phyloP scores from a whole-genome alignment of 768 basidiomycete species.

The Mycena maculata region DNA sequence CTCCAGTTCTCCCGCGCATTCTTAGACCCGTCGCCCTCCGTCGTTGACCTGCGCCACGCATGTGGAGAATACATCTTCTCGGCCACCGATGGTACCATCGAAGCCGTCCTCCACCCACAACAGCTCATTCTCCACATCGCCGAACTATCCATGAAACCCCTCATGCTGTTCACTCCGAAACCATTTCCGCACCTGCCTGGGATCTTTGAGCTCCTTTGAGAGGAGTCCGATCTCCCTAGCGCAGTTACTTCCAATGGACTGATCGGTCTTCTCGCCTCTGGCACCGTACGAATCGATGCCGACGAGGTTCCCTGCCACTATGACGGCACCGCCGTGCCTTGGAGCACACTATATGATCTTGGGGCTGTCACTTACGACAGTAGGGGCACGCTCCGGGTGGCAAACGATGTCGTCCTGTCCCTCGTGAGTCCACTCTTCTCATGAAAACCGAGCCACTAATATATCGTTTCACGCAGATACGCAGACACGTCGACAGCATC shows the following conservation, averaged over 20 bases:
- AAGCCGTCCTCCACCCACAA: constrained; percentile 17
- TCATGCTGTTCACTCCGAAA: neutral
- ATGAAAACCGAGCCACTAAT: neutral
- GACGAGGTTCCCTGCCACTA: neutral
- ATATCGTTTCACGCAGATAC: neutral
- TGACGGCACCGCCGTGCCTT: neutral
- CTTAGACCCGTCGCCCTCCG: neutral
- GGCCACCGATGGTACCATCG: neutral
- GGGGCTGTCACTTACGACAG: constrained; percentile 6
- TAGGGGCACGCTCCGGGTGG: neutral
- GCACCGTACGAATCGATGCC: neutral
- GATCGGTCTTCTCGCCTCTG: constrained; percentile 12
- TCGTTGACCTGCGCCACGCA: neutral
- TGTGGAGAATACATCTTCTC: constrained; percentile 18
- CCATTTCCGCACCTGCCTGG: neutral
- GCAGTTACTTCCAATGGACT: neutral
- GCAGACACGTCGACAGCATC: neutral
- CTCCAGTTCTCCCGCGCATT: neutral
- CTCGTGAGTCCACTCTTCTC: neutral
- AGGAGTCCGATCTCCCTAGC: neutral
- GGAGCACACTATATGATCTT: neutral
- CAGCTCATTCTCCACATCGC: neutral
- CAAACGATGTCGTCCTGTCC: neutral
- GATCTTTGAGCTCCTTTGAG: neutral
- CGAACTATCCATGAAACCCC: neutral